Evolutionary conservation across 345 rosid genomes (phyloP), one percentile per base, ranked within the genome.

Genomic region (Eucalyptus grandis): DNA sequence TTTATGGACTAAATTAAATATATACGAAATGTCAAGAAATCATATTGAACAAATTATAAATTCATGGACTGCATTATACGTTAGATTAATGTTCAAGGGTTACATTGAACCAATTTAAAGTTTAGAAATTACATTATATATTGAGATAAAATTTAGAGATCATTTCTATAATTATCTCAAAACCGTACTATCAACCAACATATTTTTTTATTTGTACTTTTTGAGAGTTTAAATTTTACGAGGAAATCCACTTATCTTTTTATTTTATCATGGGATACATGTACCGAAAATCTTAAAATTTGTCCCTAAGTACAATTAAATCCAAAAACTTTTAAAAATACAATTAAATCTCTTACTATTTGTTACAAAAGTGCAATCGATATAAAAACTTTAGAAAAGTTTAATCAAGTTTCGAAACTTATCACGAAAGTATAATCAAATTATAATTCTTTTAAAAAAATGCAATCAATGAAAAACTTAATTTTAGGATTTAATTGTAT

Each of bases 281-380:
- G 4, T 30, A n/a, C 0, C 4, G 0, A 7, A 65, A 65, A 10
- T 67, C 1, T 10, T 16, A 8, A 67, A 67, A 67, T 11, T 67
- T 8, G 4, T 31, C 2, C 3, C 2, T 17, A n/a, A 16, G 2
- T 31, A 4, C 0, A 31, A 8, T 67, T 4, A 11, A 67, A 8
- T 16, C 1, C 0, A 1, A 58, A 24, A 58, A 58, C 0, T 14
- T 8, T n/a, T n/a, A 7, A n/a, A 65, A 67, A n/a, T 2, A 1
- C 6, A 58, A 26, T 58, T 0, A 26, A 58, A 1, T 31, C 1
- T 10, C 10, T 53, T 16, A 16, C 5, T 3, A 34, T 1, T 69
- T 5, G 0, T 9, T 0, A 3, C 0, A 1, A 34, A 34, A 2
- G 2, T 67, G 19, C 6, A 8, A 15, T 8, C 1, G 2, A 67